Evolutionary conservation across 129 eudicot species (phyloP), one percentile per base, ranked within the genome.

Genomic region (Rutidosis leptorrhynchoides): DNA sequence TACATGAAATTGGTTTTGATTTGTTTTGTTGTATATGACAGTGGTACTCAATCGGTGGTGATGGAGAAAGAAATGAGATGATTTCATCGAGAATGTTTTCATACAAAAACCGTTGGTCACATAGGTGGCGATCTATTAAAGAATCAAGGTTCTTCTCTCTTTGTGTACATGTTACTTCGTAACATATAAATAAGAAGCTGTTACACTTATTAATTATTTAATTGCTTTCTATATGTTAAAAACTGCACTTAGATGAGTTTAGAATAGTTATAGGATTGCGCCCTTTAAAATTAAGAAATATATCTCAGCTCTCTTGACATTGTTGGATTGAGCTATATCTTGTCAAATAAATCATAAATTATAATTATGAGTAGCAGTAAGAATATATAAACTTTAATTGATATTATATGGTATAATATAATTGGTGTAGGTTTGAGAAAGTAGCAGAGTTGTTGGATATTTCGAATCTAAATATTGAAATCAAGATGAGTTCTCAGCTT

Each of bases 1-100:
- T 15, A 22, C 20, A 56, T 7, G 3, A 27, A 15, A 2, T 11
- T 29, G 24, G n/a, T n/a, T 30, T 7, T n/a, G 7, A 29, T 32
- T 32, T 30, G 7, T 17, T 32, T 60, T 29, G 27, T n/a, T 60
- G 20, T 60, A 22, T 32, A 8, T 60, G 37, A 60, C 65, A 60
- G 32, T 63, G 29, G 57, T 45, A 25, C 46, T 65, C 69, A 49
- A n/a, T 65, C 7, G 17, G 57, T 1, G 7, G n/a, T 25, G 28
- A 65, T 26, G 69, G 42, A 45, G 69, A 65, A 65, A 65, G 69
- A 46, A 65, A 24, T 26, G 57, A 65, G 23, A 65, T 65, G 69
- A 45, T 65, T 24, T 65, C 58, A 26, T 22, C 69, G 4, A 25
- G n/a, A 45, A 46, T 26, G 26, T 65, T 65, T 26, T 25, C 58